Base-by-base conservation (phyloP, 257 asterid species). In the Rhazya stricta region DNA sequence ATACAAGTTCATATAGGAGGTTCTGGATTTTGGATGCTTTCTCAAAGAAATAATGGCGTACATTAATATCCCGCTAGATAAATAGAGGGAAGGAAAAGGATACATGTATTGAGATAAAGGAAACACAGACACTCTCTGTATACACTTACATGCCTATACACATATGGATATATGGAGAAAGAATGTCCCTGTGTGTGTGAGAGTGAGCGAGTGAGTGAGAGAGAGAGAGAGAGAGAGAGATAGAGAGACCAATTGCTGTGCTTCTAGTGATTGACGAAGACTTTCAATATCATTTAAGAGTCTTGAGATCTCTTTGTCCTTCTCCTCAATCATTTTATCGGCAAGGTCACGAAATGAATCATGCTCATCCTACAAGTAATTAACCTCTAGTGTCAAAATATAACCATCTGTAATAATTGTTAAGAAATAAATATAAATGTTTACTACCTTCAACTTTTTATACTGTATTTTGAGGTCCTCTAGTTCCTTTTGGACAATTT, bases 291-390 rank as follows among this genome's bases (percentile, higher is more conserved):
- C 99, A 85, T 87, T 85, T 85, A 90, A 77, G 79, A 95, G 97
- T 79, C 96, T 81, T 69, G 94, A 87, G 76, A 92, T 91, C 75
- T 95, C 97, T 60, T 80, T 84, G 80, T 95, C 99, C 84, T 95
- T 95, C 85, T 95, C 98, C 87, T 91, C 99, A 67, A 95, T 88
- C 94, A 95, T 85, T 86, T 85, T 92, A 85, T 95, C 99, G 81
- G 99, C 98, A 82, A 95, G 98, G 83, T 95, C 98, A 61, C 92
- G 98, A 70, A 92, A 89, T 68, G 90, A 76, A 74, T 46, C 83
- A 83, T 85, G 96, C 85, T 95, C 99, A 72, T 91, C 98, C 99
- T 95, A 77, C 71, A 72, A 76, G 62, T 74, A 77, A 39, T 48
- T 70, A 67, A 79, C 65, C 78, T 69, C 71, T 16, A 72, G 43